Evolutionary conservation across 129 eudicot species (phyloP).

Genomic region (Logfia minima): DNA sequence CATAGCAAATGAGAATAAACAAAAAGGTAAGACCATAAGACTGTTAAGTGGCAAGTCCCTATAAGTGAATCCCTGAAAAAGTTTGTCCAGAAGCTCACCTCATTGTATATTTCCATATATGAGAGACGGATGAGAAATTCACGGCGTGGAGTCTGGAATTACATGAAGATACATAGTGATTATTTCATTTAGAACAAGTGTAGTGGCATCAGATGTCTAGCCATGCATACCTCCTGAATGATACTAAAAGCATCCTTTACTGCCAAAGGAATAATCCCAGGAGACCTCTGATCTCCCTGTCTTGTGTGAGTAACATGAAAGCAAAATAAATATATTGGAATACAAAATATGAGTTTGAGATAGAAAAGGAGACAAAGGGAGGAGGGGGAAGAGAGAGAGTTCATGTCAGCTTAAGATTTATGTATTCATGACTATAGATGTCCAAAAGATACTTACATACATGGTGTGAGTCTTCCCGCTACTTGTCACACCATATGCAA

Average conservation of each 20-base stretch:
- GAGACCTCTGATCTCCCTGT: constrained; percentile 98
- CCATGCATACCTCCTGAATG: constrained; percentile 74
- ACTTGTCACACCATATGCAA: constrained; percentile 92
- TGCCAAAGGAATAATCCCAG: constrained; percentile 92
- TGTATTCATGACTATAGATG: not conserved
- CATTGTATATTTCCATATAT: constrained; percentile 88
- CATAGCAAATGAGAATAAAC: not conserved
- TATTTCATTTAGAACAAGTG: constrained; percentile 6
- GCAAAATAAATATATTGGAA: constrained; percentile 1
- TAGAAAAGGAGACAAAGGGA: not conserved
- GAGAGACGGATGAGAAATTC: constrained; percentile 94
- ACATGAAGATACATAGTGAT: constrained; percentile 19
- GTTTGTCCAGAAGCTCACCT: constrained; percentile 45
- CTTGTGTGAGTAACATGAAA: constrained; percentile 20
- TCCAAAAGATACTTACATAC: constrained; percentile 55
- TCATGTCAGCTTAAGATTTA: not conserved
- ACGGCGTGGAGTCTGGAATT: constrained; percentile 72
- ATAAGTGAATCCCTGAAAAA: constrained; percentile 7
- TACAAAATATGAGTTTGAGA: not conserved
- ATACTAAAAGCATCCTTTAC: constrained; percentile 92
- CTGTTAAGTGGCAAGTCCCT: constrained; percentile 19
- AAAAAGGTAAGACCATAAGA: not conserved
- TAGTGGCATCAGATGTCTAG: constrained; percentile 9
- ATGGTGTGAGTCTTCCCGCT: constrained; percentile 90
- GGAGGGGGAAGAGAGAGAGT: too few species aligned